A percentile compares a stretch with the other conserved stretches of the same genome.
phyloP scores from a whole-genome alignment of 352 stramenopile genomes.

The Globisporangium yorkense region DNA sequence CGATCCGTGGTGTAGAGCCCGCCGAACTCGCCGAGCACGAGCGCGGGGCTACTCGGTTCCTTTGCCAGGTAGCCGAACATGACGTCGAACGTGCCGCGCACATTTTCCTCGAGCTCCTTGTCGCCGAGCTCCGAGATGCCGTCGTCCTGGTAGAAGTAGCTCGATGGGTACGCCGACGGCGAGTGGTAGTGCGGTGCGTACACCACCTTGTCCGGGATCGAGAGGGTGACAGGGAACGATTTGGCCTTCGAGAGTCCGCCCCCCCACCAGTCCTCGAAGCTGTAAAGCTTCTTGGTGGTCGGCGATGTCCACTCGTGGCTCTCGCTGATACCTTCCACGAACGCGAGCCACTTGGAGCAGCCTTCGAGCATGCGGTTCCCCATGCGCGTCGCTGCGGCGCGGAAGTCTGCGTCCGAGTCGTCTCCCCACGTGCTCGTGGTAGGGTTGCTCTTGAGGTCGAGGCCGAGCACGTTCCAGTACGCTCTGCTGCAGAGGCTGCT shows the following conservation, averaged over 20 bases:
- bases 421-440: conserved; percentile 41
- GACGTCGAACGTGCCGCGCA: conserved; percentile 48
- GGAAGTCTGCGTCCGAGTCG: conserved; percentile 35
- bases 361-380: conserved; percentile 56
- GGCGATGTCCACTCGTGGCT: conserved; percentile 34
- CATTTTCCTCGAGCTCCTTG: conserved; percentile 23
- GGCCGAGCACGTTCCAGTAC: conserved; percentile 75
- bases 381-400: conserved; percentile 37
- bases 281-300: conserved; percentile 28
- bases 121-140: conserved; percentile 41
- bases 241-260: conserved; percentile 37
- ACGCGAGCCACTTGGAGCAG: conserved; percentile 61
- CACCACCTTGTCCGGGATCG: conserved; percentile 55
- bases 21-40: conserved; percentile 65
- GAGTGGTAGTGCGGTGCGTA: conserved; percentile 77
- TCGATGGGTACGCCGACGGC: conserved; percentile 48
- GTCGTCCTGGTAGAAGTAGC: conserved; percentile 43
- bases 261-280: conserved; percentile 64
- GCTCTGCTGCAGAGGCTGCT: conserved; percentile 36
- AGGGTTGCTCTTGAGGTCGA: conserved; percentile 70
- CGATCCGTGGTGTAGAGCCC: conserved; percentile 50
- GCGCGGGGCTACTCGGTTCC: conserved; percentile 30
- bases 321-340: conserved; percentile 59
- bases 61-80: conserved; percentile 64
- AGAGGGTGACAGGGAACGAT: conserved; percentile 40